Evolutionary conservation across 805 yeast species (phyloP).

Genomic region (Candida sithepensis): DNA sequence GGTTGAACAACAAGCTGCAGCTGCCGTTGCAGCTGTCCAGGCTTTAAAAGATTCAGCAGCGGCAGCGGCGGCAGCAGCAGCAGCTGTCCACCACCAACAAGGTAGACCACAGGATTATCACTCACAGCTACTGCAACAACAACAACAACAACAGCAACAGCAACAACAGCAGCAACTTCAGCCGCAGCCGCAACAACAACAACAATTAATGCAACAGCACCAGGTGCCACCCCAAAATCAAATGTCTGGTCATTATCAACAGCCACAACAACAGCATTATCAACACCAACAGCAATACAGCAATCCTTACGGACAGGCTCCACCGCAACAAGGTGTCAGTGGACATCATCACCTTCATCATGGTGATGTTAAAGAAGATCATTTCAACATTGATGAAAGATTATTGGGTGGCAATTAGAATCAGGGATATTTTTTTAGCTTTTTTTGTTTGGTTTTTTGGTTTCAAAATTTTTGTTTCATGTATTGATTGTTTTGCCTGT

Average conservation of each 20-base stretch:
- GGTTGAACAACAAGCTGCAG: conserved; percentile 23
- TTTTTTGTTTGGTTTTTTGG: not conserved
- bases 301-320: conserved; percentile 5
- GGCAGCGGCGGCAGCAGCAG: conserved; percentile 19
- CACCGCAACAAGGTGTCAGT: conserved; percentile 2
- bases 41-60: conserved; percentile 22
- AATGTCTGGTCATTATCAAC: conserved; percentile 3
- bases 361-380: conserved; percentile 19
- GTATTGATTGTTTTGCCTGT: not conserved
- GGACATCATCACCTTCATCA: conserved; percentile 5
- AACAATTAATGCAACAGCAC: conserved; percentile 9
- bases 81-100: conserved; percentile 24
- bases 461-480: not conserved
- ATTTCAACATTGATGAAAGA: conserved; percentile 28
- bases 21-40: conserved; percentile 26
- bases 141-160: conserved; percentile 12
- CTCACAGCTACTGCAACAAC: conserved; percentile 5
- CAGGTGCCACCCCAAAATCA: conserved; percentile 9
- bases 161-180: conserved; percentile 6
- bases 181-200: conserved; percentile 4
- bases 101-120: conserved; percentile 5
- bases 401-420: conserved; percentile 20
- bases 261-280: conserved; percentile 11
- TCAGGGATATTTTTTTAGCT: not conserved
- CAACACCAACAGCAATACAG: conserved; percentile 10